Conservation (phyloP, 768 basidiomycete species). For the Lactarius vividus region DNA sequence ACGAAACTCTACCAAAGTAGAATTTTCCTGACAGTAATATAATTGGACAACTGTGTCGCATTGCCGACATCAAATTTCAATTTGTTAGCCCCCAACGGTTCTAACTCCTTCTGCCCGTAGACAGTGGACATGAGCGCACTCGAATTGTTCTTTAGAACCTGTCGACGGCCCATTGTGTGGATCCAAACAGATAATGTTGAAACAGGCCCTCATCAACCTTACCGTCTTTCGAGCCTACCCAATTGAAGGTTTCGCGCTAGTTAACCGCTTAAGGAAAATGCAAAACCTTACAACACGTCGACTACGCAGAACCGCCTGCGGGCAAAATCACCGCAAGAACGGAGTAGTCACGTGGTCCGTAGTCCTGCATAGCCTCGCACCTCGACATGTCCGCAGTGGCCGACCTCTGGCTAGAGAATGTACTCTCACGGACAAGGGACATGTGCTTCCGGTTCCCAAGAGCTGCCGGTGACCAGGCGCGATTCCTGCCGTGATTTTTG, state of each 20-base stretch:
- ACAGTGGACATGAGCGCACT: not conserved
- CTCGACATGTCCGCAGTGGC: not conserved
- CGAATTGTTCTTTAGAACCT: not conserved
- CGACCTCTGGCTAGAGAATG: not conserved
- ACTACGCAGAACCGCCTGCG: not conserved
- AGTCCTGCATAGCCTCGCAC: not conserved
- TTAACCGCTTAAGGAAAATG: not conserved
- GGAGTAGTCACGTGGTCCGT: not conserved
- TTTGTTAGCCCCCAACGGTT: not conserved
- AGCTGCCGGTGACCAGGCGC: not conserved
- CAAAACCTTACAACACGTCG: not conserved
- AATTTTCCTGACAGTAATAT: too few relatives aligned
- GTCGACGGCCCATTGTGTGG: not conserved
- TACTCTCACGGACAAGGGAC: not conserved
- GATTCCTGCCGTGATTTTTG: not conserved
- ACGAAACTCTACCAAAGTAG: not conserved
- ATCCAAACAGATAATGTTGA: not conserved
- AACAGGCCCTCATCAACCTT: not conserved
- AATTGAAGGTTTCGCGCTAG: not conserved
- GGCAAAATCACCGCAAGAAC: too few relatives aligned
- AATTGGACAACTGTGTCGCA: not conserved
- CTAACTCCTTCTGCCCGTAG: not conserved
- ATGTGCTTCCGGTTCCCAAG: not conserved
- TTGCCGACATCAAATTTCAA: not conserved
- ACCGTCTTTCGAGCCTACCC: not conserved